phyloP scores from a whole-genome alignment of 306 rosid species.

The Calophaca sinica region DNA sequence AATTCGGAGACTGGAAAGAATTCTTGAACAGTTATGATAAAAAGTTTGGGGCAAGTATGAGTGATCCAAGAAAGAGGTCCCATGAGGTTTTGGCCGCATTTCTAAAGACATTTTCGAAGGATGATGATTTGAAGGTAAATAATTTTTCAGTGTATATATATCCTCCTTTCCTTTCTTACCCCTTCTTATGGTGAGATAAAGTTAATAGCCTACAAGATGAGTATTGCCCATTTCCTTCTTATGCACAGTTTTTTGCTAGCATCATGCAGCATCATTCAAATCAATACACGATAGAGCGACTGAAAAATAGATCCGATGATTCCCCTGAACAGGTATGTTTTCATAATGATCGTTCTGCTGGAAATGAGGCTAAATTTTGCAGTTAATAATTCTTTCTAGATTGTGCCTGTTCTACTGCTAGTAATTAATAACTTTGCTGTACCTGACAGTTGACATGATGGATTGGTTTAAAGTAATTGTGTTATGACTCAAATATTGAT shows the following conservation, averaged over 20 bases:
- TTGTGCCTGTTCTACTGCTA: not conserved
- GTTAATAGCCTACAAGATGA: not conserved
- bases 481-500: slow-evolving; percentile 29
- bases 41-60: slow-evolving; percentile 68
- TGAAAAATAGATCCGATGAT: slow-evolving; percentile 52
- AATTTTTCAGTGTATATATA: not conserved
- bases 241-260: slow-evolving; percentile 62
- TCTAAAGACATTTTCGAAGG: slow-evolving; percentile 63
- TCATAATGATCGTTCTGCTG: slow-evolving; percentile 18
- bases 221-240: slow-evolving; percentile 10
- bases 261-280: slow-evolving; percentile 63
- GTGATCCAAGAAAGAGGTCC: slow-evolving; percentile 80
- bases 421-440: not conserved
- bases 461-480: slow-evolving; percentile 10
- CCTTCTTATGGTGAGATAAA: not conserved
- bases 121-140: slow-evolving; percentile 63
- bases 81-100: slow-evolving; percentile 65
- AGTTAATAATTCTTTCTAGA: slow-evolving; percentile 18
- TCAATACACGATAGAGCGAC: slow-evolving; percentile 49
- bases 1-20: slow-evolving; percentile 81
- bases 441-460: not conserved
- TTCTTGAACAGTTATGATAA: slow-evolving; percentile 64
- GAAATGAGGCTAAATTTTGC: slow-evolving; percentile 16
- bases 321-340: slow-evolving; percentile 74
- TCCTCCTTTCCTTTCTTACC: not conserved